Evolutionary conservation across 176 grass and related monocot species (phyloP).

Genomic region (Lolium multiflorum): DNA sequence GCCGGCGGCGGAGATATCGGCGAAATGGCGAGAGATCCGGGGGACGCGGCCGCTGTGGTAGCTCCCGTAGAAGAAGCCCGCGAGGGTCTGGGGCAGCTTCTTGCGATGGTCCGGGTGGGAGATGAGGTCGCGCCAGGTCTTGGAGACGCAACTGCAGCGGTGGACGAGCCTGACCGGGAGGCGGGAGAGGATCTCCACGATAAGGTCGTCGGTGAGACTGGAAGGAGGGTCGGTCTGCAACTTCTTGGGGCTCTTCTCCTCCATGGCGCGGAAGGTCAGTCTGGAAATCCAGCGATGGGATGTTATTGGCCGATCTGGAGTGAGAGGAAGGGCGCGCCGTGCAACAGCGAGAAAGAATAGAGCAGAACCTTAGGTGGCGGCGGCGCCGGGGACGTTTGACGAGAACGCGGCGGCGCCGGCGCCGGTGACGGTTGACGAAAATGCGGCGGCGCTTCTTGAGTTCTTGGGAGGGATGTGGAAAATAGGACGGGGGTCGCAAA

Average conservation of each 20-base stretch:
- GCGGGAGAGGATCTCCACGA: not conserved
- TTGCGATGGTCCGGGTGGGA: not conserved
- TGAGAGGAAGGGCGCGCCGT: not conserved
- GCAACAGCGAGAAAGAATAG: not conserved
- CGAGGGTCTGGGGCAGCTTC: not conserved
- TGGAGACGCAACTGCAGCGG: not conserved
- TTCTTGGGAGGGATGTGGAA: not conserved
- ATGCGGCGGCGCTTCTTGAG: not conserved
- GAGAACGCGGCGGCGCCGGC: not conserved
- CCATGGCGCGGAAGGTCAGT: not conserved
- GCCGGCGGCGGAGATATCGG: not conserved
- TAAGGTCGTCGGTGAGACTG: not conserved
- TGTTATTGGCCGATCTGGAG: not conserved
- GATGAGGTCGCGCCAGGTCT: not conserved
- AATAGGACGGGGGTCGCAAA: not conserved
- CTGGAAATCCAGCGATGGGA: not conserved
- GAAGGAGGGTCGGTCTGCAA: not conserved
- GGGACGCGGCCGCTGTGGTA: not conserved
- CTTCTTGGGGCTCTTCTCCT: not conserved
- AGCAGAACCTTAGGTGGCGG: not conserved
- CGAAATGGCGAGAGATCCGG: not conserved
- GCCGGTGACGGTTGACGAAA: not conserved
- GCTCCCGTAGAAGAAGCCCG: not conserved
- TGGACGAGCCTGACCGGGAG: not conserved
- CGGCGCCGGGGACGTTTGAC: not conserved